Evolutionary conservation across 805 yeast genomes (phyloP), one percentile per base, ranked within the genome.

Genomic region (Yarrowia sp.): DNA sequence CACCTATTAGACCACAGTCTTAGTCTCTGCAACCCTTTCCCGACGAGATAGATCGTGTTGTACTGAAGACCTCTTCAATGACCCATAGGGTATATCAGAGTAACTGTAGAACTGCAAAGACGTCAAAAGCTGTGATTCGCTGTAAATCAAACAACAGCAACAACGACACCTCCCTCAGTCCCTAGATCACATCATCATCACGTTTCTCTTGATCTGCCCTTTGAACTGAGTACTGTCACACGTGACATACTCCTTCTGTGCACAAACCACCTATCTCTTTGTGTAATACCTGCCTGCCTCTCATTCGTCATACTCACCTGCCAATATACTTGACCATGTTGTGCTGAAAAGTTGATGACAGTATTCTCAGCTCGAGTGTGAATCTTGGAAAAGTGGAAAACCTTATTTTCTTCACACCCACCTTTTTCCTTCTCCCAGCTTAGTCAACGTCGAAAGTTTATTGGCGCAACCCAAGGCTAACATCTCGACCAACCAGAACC

Each of bases 281-380:
- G 55, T 18, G 13, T 33, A 22, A 14, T 39, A 3, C 31, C 9
- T 22, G 10, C 31, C 9, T 17, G n/a, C n/a, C 18, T 1, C 35
- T 17, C 11, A 8, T 6, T 4, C 42, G 5, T 18, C 18, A 4
- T 8, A 55, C 61, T 55, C 61, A 55, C 61, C 61, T 55, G 31
- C 31, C 31, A 32, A 55, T 55, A 15, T 55, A 55, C 61, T 55
- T 55, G 61, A 55, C 61, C 61, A 55, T 55, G 61, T 55, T 31
- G 61, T 55, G 61, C 61, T 55, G 61, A 31, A 55, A 55, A 55
- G 43, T 17, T 51, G 43, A 32, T 36, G 42, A 51, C 58, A 38
- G 28, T 51, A 18, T 36, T 51, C 58, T 17, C 43, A 10, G 17
- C 42, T 38, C 5, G 28, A 5, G 42, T 38, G 42, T 38, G 42